Evolutionary conservation across 2,329 filamentous ascomycete species (phyloP).

Genomic region (Diaporthe ilicicola): DNA sequence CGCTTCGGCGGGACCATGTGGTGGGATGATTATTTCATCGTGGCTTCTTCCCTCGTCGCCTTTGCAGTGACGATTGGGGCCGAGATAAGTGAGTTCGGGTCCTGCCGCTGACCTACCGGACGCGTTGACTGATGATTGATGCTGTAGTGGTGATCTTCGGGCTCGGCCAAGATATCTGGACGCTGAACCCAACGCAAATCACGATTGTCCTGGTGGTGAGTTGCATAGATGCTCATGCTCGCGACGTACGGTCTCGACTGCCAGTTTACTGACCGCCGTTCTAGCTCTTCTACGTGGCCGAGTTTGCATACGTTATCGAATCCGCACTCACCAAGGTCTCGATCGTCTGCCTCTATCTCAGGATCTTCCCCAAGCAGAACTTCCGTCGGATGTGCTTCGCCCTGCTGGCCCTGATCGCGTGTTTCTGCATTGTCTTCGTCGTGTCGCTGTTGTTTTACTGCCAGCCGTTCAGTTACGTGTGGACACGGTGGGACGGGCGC

Average conservation of each 20-base stretch:
- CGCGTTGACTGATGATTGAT: background rate
- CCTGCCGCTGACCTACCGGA: background rate
- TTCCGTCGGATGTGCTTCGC: slow-evolving; percentile 39
- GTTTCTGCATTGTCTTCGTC: slow-evolving; percentile 35
- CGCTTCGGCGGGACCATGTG: slow-evolving; percentile 35
- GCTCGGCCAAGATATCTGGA: slow-evolving; percentile 36
- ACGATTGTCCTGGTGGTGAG: slow-evolving; percentile 35
- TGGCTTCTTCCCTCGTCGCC: slow-evolving; percentile 35
- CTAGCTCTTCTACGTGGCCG: slow-evolving; percentile 45
- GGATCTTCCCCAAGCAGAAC: slow-evolving; percentile 39
- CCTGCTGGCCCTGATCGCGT: slow-evolving; percentile 32
- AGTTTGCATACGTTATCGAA: slow-evolving; percentile 44
- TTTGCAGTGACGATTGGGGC: slow-evolving; percentile 35
- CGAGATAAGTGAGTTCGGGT: slow-evolving; percentile 33
- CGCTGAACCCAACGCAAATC: slow-evolving; percentile 33
- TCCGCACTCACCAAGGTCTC: slow-evolving; percentile 42
- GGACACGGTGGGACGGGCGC: slow-evolving; percentile 35
- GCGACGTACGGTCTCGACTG: background rate
- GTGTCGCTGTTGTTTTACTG: slow-evolving; percentile 36
- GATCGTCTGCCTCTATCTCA: slow-evolving; percentile 43
- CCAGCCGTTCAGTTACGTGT: slow-evolving; percentile 36
- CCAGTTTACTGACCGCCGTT: background rate
- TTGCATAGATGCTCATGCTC: background rate
- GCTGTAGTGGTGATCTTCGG: slow-evolving; percentile 36
- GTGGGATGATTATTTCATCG: slow-evolving; percentile 39